These are phyloP conservation scores for Solanum clarkiae DNA, from an alignment of 257 asterid species.

Conservation along the genomic window DNA sequence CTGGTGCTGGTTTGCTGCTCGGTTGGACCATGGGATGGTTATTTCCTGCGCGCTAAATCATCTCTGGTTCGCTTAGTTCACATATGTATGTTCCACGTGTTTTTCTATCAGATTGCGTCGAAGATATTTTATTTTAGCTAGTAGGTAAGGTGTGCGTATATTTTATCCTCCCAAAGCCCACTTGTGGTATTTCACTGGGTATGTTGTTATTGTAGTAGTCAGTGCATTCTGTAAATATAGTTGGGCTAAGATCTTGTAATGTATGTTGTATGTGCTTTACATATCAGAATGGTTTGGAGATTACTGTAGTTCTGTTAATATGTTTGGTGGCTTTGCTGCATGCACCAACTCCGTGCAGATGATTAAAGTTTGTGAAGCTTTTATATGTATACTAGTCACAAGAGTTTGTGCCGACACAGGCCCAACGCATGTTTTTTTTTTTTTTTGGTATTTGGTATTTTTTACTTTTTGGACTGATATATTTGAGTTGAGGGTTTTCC, in stretches of 20 bases:
- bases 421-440: no score
- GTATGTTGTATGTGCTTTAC: neutral
- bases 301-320: neutral
- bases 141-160: neutral
- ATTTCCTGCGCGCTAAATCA: conserved; percentile 24
- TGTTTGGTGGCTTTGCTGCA: neutral
- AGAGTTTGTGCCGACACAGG: no score
- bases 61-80: neutral
- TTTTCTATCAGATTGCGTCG: neutral
- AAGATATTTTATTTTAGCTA: neutral
- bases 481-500: no score
- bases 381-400: neutral
- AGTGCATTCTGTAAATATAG: neutral
- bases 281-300: neutral
- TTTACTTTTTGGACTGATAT: no score
- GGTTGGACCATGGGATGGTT: conserved; percentile 67
- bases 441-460: no score
- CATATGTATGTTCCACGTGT: neutral
- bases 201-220: no score
- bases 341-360: neutral
- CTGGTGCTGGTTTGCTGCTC: conserved; percentile 54
- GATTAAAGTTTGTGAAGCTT: neutral
- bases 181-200: no score
- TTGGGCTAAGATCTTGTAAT: neutral
- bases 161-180: no score